Evolutionary conservation across 2,329 filamentous ascomycete species (phyloP), one percentile per base, ranked within the genome.

Genomic region (Ceratocystiopsis sp.): DNA sequence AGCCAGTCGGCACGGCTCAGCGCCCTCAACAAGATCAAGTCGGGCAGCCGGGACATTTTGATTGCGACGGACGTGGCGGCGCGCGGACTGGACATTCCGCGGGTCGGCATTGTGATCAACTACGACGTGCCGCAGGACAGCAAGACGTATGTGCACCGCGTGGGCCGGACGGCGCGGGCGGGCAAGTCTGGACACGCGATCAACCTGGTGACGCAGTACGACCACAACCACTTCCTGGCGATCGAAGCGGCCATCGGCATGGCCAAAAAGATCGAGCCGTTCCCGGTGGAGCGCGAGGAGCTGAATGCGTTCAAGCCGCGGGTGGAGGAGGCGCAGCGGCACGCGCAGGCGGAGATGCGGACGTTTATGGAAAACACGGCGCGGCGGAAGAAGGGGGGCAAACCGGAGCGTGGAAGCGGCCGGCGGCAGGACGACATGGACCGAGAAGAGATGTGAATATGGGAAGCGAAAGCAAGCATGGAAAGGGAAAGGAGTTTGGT

Each of bases 61-160:
- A 82, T 95, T 4, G 86, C 86, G 12, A 95, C 87, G 0, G 87
- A 95, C 58, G 84, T 95, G n/a, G 87, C 87, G 1, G 84, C 87
- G 1, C 78, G 87, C 57, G 89, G 87, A 68, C 69, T 95, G 8
- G 87, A 95, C 65, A 93, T 95, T 39, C 86, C 86, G 13, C 80
- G 76, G n/a, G 86, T 95, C 13, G 85, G 93, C 42, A 50, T 89
- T 0, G 84, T 95, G 3, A 59, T 94, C 50, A 94, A 94, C 61
- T 83, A 79, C 51, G 86, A 94, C 54, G 63, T 94, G 3, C 84
- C 86, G 0, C 73, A 77, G 25, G 84, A 93, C 60, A 83, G 75
- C 53, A 93, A 93, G 61, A 94, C 86, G 0, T 93, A 93, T 53
- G 81, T 94, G 32, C 86, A 94, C 60, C 73, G 86, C 42, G 85